Evolutionary conservation across 2,329 filamentous ascomycete species (phyloP).

Genomic region (Xylariaceae sp.): DNA sequence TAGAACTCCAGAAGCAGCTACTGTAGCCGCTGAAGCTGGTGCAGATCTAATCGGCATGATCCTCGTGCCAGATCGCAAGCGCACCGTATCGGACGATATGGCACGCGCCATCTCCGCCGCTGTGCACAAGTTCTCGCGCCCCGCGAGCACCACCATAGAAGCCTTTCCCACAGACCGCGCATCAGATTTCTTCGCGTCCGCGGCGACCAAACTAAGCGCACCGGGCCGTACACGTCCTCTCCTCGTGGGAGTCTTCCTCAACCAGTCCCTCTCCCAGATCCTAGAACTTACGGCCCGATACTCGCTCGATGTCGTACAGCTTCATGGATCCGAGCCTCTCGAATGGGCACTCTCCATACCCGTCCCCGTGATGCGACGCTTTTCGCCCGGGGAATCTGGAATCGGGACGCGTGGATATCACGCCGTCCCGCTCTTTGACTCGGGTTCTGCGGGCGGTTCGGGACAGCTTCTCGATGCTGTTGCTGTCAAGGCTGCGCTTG

Average conservation of each 20-base stretch:
- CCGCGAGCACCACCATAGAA: conserved; percentile 22
- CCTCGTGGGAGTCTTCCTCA: conserved; percentile 89
- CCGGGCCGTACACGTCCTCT: conserved; percentile 55
- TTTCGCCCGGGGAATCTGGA: conserved; percentile 71
- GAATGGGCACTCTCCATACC: conserved; percentile 90
- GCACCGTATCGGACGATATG: conserved; percentile 73
- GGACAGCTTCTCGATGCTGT: conserved; percentile 73
- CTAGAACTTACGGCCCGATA: conserved; percentile 73
- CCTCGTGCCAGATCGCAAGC: conserved; percentile 74
- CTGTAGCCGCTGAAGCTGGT: conserved; percentile 75
- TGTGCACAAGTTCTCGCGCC: conserved; percentile 56
- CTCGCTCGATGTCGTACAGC: conserved; percentile 80
- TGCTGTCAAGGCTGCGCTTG: conserved; percentile 63
- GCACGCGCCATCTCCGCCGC: conserved; percentile 76
- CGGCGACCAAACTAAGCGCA: conserved; percentile 43
- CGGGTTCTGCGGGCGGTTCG: conserved; percentile 65
- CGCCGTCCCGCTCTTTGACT: conserved; percentile 78
- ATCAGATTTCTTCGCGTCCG: conserved; percentile 68
- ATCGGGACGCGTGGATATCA: conserved; percentile 77
- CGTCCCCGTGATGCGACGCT: conserved; percentile 84
- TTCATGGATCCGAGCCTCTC: conserved; percentile 86
- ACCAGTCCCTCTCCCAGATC: conserved; percentile 81
- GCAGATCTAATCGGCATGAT: conserved; percentile 94
- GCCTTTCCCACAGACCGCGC: conserved; percentile 32
- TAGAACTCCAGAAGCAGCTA: conserved; percentile 73